Conservation (phyloP, 768 basidiomycete species). For the Xerocomus potaroensis region DNA sequence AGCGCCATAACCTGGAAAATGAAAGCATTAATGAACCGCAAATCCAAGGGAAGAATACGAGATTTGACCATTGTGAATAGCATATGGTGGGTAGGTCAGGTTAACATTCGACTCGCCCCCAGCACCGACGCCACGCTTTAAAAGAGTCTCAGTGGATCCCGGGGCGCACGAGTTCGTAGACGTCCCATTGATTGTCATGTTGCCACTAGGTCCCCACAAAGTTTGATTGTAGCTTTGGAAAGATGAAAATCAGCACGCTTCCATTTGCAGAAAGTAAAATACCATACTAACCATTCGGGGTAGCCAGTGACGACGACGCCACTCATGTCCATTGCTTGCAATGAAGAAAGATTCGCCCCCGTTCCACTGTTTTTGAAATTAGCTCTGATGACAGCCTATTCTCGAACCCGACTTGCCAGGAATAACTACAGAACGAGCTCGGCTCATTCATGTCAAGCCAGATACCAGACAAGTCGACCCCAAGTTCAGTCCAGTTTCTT, state of each 20-base stretch:
- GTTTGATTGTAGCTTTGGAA: constrained; percentile 53
- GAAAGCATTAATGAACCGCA: not conserved
- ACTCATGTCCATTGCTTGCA: constrained; percentile 49
- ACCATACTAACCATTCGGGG: constrained; percentile 56
- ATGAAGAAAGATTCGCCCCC: constrained; percentile 51
- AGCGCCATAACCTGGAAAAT: constrained; percentile 41
- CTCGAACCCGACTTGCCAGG: constrained; percentile 37
- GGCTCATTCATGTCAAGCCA: constrained; percentile 73
- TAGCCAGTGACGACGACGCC: constrained; percentile 52
- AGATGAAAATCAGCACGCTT: not conserved
- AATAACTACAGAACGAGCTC: constrained; percentile 60
- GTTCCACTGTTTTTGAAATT: constrained; percentile 36
- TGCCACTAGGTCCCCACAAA: constrained; percentile 64
- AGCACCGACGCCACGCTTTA: constrained; percentile 47
- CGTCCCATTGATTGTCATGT: constrained; percentile 66
- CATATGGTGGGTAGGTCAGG: constrained; percentile 58
- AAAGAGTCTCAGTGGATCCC: constrained; percentile 16
- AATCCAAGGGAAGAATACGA: not conserved
- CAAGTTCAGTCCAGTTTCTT: constrained; percentile 47
- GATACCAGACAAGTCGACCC: constrained; percentile 59
- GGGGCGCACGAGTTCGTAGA: constrained; percentile 43
- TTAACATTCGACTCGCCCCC: constrained; percentile 44
- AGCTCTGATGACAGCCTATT: not conserved
- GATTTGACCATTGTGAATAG: constrained; percentile 63
- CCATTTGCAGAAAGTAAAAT: not conserved